Conservation (phyloP, 1,284 basidiomycete genomes). For the Xanthoconium separans region DNA sequence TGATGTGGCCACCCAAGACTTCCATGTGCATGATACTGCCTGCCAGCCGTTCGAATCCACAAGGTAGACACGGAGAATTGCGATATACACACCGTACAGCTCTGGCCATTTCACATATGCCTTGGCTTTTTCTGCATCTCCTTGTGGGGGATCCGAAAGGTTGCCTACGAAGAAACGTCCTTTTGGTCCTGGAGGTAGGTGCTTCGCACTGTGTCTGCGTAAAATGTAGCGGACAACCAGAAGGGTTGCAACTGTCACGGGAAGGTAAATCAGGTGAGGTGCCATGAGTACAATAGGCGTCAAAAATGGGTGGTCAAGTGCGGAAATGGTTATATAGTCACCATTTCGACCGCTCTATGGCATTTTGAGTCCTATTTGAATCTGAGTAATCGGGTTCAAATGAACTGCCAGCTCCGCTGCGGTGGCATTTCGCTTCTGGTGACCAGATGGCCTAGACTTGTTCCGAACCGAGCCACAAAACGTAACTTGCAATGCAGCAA, state of each 20-base stretch:
- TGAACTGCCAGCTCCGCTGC: no score
- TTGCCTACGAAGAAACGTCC: conserved; percentile 12
- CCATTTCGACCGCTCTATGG: no score
- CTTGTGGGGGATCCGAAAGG: background rate
- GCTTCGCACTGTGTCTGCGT: background rate
- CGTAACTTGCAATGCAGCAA: no score
- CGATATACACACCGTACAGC: conserved; percentile 5
- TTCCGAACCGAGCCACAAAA: no score
- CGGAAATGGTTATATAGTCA: no score
- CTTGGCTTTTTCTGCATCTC: background rate
- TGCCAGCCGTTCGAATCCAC: background rate
- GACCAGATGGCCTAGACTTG: no score
- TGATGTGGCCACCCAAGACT: background rate
- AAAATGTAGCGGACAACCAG: conserved; percentile 3
- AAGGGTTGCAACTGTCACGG: background rate
- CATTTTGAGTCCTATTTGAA: no score
- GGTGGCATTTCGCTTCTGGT: no score
- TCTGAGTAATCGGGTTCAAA: no score
- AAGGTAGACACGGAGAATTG: background rate
- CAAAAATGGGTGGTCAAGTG: no score
- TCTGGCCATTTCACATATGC: conserved; percentile 5
- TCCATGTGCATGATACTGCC: conserved; percentile 7
- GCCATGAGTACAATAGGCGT: no score
- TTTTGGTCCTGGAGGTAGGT: conserved; percentile 13
- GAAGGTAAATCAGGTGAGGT: background rate